Conservation (phyloP, 805 yeast species). For the Candida michaelii region DNA sequence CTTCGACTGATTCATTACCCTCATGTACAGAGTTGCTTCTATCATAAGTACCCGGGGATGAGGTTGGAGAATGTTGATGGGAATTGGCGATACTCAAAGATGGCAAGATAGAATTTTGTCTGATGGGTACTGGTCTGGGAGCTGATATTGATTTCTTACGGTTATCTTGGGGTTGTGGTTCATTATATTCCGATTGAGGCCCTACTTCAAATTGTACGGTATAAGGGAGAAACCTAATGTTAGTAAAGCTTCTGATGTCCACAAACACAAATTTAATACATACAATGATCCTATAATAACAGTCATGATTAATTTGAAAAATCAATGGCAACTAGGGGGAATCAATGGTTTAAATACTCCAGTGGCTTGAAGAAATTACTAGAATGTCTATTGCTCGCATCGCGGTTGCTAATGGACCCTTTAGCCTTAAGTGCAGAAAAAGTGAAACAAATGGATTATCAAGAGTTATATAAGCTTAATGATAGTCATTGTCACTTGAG, state of each 20-base stretch:
- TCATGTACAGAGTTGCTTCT: conserved; percentile 1
- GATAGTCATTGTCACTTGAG: conserved; percentile 41
- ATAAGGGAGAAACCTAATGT: conserved; percentile 62
- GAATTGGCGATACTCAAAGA: conserved; percentile 38
- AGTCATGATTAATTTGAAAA: no score
- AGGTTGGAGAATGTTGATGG: conserved; percentile 14
- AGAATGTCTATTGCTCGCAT: conserved; percentile 1
- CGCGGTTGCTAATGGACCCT: conserved; percentile 4
- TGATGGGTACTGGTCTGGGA: conserved; percentile 12
- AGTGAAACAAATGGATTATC: no score
- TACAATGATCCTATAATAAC: conserved; percentile 69
- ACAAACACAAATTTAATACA: conserved; percentile 24
- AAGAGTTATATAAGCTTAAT: background rate
- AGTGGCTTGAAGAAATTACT: background rate
- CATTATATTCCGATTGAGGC: conserved; percentile 11
- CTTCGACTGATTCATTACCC: conserved; percentile 13
- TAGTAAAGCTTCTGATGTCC: conserved; percentile 13
- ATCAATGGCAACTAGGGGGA: no score
- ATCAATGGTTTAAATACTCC: background rate
- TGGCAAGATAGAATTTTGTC: conserved; percentile 30
- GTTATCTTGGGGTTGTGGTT: conserved; percentile 1
- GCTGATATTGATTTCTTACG: conserved; percentile 7
- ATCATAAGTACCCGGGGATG: conserved; percentile 5
- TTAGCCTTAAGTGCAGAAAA: no score
- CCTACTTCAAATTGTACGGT: conserved; percentile 66